These are phyloP conservation scores for Rhodotorula graminis DNA, from an alignment of 768 basidiomycete genomes.

Conservation along the genomic window DNA sequence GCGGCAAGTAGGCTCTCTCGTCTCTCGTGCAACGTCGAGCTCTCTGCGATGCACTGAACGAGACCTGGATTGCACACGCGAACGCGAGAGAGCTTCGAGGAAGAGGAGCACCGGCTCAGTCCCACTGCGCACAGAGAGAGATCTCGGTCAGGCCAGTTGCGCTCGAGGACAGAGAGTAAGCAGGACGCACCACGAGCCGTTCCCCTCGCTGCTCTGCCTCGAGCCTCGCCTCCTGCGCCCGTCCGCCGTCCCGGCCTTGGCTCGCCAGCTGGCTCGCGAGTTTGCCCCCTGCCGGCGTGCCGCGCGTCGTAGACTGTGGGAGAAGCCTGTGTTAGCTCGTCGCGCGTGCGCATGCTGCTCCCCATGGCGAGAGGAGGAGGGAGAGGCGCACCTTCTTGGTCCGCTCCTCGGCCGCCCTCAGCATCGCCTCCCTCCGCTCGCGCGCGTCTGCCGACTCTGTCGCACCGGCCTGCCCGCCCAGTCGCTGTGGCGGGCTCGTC, in stretches of 20 bases:
- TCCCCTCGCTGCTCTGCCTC: slow-evolving; percentile 23
- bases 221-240: slow-evolving; percentile 5
- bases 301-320: neutral
- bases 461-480: neutral
- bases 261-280: slow-evolving; percentile 7
- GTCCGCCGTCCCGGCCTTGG: slow-evolving; percentile 19
- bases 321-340: neutral
- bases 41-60: too few species aligned
- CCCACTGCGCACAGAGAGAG: slow-evolving; percentile 25
- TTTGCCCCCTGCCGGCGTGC: slow-evolving; percentile 11
- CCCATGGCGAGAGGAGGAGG: neutral
- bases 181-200: slow-evolving; percentile 9
- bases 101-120: neutral
- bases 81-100: neutral
- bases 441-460: neutral
- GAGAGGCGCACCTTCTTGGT: slow-evolving; percentile 1
- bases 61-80: neutral
- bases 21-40: neutral
- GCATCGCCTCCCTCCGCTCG: slow-evolving; percentile 17
- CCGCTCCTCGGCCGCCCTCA: slow-evolving; percentile 18
- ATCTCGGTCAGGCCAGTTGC: too few species aligned
- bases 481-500: slow-evolving; percentile 15
- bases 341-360: accelerated
- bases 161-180: neutral
- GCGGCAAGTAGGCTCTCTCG: neutral